phyloP scores from a whole-genome alignment of 768 basidiomycete genomes.

The Filobasidium floriforme region DNA sequence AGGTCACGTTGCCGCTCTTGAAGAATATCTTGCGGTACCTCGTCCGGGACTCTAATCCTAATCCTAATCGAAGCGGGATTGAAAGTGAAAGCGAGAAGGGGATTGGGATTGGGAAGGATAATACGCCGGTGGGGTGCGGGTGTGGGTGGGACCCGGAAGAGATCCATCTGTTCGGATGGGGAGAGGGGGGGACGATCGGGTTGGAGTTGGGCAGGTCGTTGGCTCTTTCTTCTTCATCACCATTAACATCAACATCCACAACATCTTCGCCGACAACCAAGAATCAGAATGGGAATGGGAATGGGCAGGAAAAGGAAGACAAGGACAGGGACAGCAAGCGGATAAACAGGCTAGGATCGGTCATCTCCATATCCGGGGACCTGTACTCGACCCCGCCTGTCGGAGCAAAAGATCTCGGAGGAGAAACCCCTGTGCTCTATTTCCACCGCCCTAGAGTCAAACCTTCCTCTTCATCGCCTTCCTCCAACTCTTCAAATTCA shows the following conservation, averaged over 20 bases:
- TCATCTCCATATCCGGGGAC: slow-evolving; percentile 31
- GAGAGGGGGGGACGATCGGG: slow-evolving; percentile 37
- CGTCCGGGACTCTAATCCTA: too few species aligned
- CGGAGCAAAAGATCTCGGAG: not conserved
- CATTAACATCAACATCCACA: slow-evolving; percentile 10
- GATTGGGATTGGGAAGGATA: too few species aligned
- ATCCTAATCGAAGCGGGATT: too few species aligned
- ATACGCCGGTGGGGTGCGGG: too few species aligned
- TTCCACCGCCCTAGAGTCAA: slow-evolving; percentile 26
- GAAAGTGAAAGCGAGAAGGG: too few species aligned
- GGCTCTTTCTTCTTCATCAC: slow-evolving; percentile 16
- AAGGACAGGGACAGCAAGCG: too few species aligned
- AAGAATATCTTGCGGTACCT: not conserved
- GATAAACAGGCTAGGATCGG: slow-evolving; percentile 28
- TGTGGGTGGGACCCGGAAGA: slow-evolving; percentile 27
- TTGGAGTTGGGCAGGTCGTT: slow-evolving; percentile 32
- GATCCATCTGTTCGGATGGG: slow-evolving; percentile 44
- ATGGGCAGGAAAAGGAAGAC: too few species aligned
- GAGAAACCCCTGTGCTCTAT: slow-evolving; percentile 30
- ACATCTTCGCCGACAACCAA: not conserved
- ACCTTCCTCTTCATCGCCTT: not conserved
- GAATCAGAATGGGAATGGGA: not conserved
- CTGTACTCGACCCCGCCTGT: slow-evolving; percentile 31
- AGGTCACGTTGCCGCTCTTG: not conserved
- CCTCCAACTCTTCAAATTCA: not conserved